Evolutionary conservation across 176 grass and related monocot species (phyloP).

Genomic region (Raddia distichophylla): DNA sequence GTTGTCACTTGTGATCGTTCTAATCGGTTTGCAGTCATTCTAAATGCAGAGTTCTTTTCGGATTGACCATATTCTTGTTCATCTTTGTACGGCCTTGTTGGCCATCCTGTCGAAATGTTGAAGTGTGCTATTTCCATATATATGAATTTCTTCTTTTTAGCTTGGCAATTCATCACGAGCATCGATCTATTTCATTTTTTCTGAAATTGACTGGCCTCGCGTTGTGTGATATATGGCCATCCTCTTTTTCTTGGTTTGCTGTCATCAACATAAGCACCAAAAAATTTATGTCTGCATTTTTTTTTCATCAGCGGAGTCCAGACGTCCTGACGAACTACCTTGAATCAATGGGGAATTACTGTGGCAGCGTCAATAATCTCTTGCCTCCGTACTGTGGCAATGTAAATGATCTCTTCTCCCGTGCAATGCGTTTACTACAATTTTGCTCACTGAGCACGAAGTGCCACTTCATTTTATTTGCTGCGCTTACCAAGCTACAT

Average conservation of each 20-base stretch:
- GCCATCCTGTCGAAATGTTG: not conserved
- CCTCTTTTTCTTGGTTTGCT: not conserved
- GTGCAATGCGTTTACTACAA: slow-evolving; percentile 4
- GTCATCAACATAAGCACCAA: not conserved
- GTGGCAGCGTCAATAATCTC: slow-evolving; percentile 53
- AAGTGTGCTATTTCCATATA: not conserved
- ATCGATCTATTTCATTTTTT: not conserved
- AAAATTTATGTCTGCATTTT: not conserved
- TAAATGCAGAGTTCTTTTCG: not conserved
- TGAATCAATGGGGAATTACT: slow-evolving; percentile 50
- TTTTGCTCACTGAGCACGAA: not conserved
- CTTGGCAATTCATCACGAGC: not conserved
- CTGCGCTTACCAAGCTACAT: not conserved
- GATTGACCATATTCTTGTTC: not conserved
- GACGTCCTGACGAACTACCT: slow-evolving; percentile 29
- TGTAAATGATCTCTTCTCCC: slow-evolving; percentile 37
- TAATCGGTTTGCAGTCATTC: not conserved
- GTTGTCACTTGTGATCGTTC: not conserved
- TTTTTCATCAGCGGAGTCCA: not conserved
- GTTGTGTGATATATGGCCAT: too few species aligned
- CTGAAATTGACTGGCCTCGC: not conserved
- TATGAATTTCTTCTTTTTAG: not conserved
- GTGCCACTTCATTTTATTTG: not conserved
- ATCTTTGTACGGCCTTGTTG: not conserved
- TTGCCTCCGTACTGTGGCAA: slow-evolving; percentile 47